Base-by-base conservation (phyloP, 805 yeast species). In the Kodamaea jinghongensis region DNA sequence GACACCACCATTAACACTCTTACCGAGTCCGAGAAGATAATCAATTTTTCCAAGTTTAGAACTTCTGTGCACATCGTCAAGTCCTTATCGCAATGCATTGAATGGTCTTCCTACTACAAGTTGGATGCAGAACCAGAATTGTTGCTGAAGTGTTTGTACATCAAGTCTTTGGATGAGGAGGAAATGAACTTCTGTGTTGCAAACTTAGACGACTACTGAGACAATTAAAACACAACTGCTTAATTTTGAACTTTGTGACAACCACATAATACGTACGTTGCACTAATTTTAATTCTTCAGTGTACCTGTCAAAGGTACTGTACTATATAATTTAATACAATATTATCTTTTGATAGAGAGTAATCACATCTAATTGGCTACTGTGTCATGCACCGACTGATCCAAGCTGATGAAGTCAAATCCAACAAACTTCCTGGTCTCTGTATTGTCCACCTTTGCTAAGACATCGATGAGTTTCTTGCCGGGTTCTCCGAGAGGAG, bases 111-210 rank as follows among this genome's bases (percentile, higher is more conserved):
- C 34, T 71, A 83, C 43, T 90, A 88, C 65, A 54, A 68, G 10
- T 64, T 84, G 37, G 59, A 69, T 34, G 61, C 70, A 2, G 71
- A 84, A 37, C 73, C 76, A 9, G 90, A 86, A 36, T 58, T 89
- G 15, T 58, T 91, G 45, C 81, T 95, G 40, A 87, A 83, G 56
- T 90, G 97, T 61, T 73, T 89, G 26, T 89, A 89, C 61, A 77
- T 89, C 47, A 80, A 81, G 47, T 73, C 89, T 5, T 63, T 86
- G 38, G 77, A 82, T 28, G 87, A 81, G 48, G 84, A 79, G 17
- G 95, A 87, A 57, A 81, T 83, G 81, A 64, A 64, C 46, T 61
- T 52, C 43, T 63, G 67, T 38, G 43, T 58, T 36, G 46, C 34
- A 14, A 44, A 35, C 20, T 25, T 38, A 16, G 38, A 39, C 20